Evolutionary conservation across 306 rosid species (phyloP), one percentile per base, ranked within the genome.

Genomic region (Malus sylvestris): DNA sequence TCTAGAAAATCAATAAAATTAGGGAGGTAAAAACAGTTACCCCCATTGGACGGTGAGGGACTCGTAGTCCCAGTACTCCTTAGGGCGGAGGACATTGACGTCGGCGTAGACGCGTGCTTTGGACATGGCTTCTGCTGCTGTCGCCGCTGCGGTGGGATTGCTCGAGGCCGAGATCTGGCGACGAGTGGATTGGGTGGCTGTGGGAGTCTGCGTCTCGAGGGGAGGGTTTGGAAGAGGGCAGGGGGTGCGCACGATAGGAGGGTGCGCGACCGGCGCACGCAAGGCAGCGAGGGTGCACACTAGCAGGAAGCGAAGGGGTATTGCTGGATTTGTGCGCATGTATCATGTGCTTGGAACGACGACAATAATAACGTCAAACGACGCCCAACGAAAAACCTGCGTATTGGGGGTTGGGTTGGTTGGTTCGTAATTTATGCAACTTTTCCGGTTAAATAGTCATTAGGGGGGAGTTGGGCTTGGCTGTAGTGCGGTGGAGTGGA

Each of bases 1-100:
- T 4, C 46, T 16, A 3, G 38, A 58, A 52, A 29, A 59, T 60
- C 20, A 30, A 49, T 4, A n/a, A 64, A 69, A 4, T 15, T 44
- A 71, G n/a, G 18, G 38, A 73, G 10, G 45, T 4, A 49, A 57
- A 12, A 55, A 9, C 10, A 4, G 25, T 73, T 87, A 93, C 98
- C 98, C 96, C 98, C 95, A 93, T 46, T 93, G 96, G 79, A 93
- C 90, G 81, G 94, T 75, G 90, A 93, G 96, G 73, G 98, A 86
- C 79, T 93, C 98, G 83, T 93, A 93, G 65, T 93, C 98, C 98
- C 98, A 93, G 70, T 93, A 89, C 78, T 93, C 96, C 69, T 91
- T 93, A 52, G 98, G 98, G 75, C 93, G 98, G 57, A 83, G 67
- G 83, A 89, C 96, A 68, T 93, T 93, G 82, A 91, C 74, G 38